A percentile compares a stretch with the other conserved stretches of the same genome.
These are phyloP conservation scores for Musa schizocarpa DNA, from an alignment of 176 grass and related monocot species.

Conservation along the genomic window DNA sequence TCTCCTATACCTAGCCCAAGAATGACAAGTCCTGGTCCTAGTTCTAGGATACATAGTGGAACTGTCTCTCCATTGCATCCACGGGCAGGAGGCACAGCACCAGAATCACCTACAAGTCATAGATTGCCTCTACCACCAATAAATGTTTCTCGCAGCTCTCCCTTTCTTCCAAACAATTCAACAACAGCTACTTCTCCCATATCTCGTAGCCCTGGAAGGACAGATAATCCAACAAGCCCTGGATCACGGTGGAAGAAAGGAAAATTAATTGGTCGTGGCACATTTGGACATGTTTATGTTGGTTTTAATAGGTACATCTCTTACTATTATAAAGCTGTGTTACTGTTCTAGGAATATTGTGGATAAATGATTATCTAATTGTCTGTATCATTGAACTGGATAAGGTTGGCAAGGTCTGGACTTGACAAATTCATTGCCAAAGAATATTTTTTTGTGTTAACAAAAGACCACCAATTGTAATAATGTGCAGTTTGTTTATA, in stretches of 20 bases:
- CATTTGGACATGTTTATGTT: constrained; percentile 97
- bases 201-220: constrained; percentile 80
- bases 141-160: constrained; percentile 60
- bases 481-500: no score
- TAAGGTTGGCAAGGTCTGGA: no score
- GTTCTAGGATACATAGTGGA: constrained; percentile 92
- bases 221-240: constrained; percentile 78
- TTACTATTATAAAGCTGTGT: constrained; percentile 9
- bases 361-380: no score
- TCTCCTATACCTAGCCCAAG: constrained; percentile 92
- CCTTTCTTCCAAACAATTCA: constrained; percentile 67
- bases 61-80: constrained; percentile 91
- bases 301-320: constrained; percentile 93
- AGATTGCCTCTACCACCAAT: constrained; percentile 81
- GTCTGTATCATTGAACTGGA: no score
- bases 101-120: constrained; percentile 86
- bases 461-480: no score
- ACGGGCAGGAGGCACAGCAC: constrained; percentile 59
- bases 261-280: constrained; percentile 83
- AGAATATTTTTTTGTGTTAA: no score
- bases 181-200: constrained; percentile 48
- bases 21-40: constrained; percentile 89
- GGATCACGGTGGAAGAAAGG: constrained; percentile 98
- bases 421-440: no score
- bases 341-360: not conserved